These are phyloP conservation scores for Fusarium subtropicale DNA, from an alignment of 2,329 filamentous ascomycete genomes.

Conservation along the genomic window DNA sequence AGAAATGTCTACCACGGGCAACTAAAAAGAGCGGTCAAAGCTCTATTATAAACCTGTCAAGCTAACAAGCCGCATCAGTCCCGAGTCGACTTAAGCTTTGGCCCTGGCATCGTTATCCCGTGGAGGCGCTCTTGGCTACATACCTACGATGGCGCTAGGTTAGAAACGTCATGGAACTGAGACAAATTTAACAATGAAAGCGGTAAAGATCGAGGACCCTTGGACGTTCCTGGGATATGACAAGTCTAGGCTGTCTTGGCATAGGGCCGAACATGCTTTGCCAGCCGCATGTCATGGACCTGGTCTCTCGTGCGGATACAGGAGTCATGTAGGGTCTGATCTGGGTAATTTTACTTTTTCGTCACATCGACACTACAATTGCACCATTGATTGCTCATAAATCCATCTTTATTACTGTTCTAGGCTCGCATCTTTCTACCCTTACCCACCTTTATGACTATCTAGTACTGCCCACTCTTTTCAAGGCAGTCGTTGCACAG, in stretches of 20 bases:
- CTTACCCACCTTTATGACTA: not conserved
- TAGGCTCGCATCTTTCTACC: fast-evolving
- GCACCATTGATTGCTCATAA: not conserved
- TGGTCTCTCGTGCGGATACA: not conserved
- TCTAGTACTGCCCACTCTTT: too few species aligned
- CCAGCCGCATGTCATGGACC: not conserved
- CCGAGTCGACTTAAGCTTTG: not conserved
- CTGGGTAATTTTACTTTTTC: too few species aligned
- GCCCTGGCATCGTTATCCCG: not conserved
- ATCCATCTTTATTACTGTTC: not conserved
- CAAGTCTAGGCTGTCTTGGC: constrained; percentile 9
- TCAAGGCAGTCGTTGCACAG: not conserved
- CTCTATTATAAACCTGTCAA: not conserved
- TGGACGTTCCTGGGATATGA: not conserved
- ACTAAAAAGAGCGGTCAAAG: not conserved
- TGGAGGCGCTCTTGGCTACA: constrained; percentile 4
- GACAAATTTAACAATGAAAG: not conserved
- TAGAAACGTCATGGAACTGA: not conserved
- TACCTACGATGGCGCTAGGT: constrained; percentile 15
- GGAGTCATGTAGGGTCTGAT: not conserved
- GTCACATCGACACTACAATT: not conserved
- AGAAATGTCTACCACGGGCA: not conserved
- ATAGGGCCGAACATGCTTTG: fast-evolving
- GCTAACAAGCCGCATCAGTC: not conserved
- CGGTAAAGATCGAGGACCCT: not conserved